A percentile compares a stretch with the other conserved stretches of the same genome.
Conservation (phyloP, 768 basidiomycete species). For the Leccinum boreale region DNA sequence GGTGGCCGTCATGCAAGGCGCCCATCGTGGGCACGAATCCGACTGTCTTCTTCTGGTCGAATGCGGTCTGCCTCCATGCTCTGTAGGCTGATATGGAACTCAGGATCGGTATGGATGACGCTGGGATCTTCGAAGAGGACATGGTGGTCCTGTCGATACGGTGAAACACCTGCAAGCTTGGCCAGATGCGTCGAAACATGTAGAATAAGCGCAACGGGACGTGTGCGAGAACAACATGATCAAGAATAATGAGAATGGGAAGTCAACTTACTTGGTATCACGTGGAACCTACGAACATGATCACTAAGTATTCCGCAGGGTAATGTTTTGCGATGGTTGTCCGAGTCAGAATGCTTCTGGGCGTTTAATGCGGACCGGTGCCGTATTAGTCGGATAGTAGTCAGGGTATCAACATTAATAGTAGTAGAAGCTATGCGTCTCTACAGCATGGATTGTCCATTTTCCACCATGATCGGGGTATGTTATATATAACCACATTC, state of each 20-base stretch:
- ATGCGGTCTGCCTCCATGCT: constrained; percentile 70
- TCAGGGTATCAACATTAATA: neutral
- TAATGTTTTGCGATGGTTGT: no score
- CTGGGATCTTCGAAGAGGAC: constrained; percentile 24
- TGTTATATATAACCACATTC: neutral
- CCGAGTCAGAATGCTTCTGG: no score
- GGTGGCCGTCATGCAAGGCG: constrained; percentile 90
- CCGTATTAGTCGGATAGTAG: no score
- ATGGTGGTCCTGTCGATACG: constrained; percentile 3
- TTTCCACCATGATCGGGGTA: constrained; percentile 49
- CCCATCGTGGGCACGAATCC: constrained; percentile 99
- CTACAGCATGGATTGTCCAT: constrained; percentile 30
- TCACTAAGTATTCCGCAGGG: no score
- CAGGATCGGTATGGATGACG: constrained; percentile 45
- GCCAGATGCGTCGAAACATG: constrained; percentile 13
- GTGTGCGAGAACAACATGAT: constrained; percentile 1
- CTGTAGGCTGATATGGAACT: constrained; percentile 60
- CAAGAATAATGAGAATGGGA: neutral
- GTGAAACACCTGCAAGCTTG: neutral
- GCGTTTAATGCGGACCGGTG: neutral
- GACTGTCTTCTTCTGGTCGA: constrained; percentile 58
- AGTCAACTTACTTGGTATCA: neutral
- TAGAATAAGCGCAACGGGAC: neutral
- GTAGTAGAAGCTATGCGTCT: neutral
- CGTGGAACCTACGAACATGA: no score